Evolutionary conservation across 208 protist genomes (phyloP), one percentile per base, ranked within the genome.

Genomic region (Trypanosoma brucei): DNA sequence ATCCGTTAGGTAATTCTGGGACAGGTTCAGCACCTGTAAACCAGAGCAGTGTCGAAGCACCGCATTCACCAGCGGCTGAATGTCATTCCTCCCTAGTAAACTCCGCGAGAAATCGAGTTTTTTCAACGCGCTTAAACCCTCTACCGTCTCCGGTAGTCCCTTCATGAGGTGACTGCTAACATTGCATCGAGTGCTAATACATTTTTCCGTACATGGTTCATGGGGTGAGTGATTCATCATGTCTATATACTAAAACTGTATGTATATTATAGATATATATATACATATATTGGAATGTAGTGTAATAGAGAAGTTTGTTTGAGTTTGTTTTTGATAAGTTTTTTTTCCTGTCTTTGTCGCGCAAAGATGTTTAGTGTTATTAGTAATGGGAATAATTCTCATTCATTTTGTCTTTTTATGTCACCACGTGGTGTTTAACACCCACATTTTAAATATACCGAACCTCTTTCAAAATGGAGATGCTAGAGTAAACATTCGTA

Each of bases 1-100:
- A 58, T 72, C 61, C 3, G 67, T 67, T 0, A 72, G 50, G 35
- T 72, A 72, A 37, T 72, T 72, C n/a, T 72, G 59, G 1, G 67
- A 65, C 8, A 72, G 49, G 48, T 72, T 72, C 6, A 72, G 52
- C 31, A 62, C 55, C 37, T 45, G 46, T 30, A 72, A 39, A 42
- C 40, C 51, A 38, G 59, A 58, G 36, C 67, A 72, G 34, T 67
- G 61, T 5, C 46, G 36, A 5, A 72, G 53, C 8, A 72, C 65
- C 2, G 67, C 50, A 35, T 55, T 3, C n/a, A 56, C 60, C 46
- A 72, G 45, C 14, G 67, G 67, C 40, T 39, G 44, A 53, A 72
- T 54, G 37, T 67, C 67, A 49, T 34, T 66, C 46, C 59, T 51
- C 35, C 67, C 59, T 35, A 72, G 51, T 40, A 56, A 60, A 46